These are phyloP conservation scores for Dactylonectria macrodidyma DNA, from an alignment of 2,329 filamentous ascomycete species.

Conservation along the genomic window DNA sequence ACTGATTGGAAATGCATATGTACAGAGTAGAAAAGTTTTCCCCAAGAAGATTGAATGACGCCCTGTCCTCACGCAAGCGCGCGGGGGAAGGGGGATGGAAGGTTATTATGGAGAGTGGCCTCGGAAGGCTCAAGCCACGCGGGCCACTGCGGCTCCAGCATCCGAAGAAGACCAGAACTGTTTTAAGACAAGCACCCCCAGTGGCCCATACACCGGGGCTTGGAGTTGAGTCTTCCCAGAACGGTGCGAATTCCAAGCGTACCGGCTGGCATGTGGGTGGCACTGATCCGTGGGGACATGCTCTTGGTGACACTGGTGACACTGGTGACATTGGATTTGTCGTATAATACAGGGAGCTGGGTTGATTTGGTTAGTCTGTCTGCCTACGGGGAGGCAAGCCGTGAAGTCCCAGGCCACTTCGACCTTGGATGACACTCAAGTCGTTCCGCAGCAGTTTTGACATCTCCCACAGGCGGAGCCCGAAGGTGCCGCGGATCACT, in stretches of 20 bases:
- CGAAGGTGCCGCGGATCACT: not conserved
- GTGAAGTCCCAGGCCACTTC: not conserved
- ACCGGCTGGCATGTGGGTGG: not conserved
- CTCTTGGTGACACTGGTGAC: not conserved
- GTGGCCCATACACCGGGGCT: not conserved
- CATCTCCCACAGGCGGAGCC: not conserved
- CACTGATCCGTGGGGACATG: not conserved
- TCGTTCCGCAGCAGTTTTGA: not conserved
- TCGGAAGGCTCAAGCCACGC: not conserved
- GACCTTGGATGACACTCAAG: not conserved
- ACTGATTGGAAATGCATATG: not conserved
- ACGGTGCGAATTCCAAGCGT: not conserved
- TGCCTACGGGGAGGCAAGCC: too few relatives aligned
- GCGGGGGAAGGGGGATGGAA: not conserved
- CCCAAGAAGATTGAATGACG: not conserved
- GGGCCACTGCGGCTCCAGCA: not conserved
- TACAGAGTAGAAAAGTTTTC: not conserved
- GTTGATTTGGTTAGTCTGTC: not conserved
- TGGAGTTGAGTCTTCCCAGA: not conserved
- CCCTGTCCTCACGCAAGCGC: not conserved
- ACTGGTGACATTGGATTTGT: not conserved
- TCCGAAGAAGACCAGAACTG: not conserved
- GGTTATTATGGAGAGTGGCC: slow-evolving; percentile 9
- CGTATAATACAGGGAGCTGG: not conserved
- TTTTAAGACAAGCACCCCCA: slow-evolving; percentile 5